Evolutionary conservation across 352 stramenopile species (phyloP), one percentile per base, ranked within the genome.

Genomic region (Pythium utonaiense): DNA sequence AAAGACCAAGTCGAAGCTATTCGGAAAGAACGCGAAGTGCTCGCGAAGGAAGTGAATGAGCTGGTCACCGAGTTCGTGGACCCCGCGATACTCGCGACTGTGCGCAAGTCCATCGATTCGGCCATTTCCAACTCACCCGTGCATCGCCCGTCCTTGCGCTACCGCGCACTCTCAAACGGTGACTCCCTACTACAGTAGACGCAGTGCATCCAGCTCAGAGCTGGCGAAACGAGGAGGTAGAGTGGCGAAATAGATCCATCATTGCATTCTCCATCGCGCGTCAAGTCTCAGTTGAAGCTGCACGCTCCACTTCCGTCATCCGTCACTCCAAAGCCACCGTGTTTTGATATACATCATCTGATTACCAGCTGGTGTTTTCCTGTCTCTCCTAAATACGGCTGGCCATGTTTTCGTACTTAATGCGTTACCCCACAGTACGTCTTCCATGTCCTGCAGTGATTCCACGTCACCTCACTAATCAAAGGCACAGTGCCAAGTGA

Each of bases 11-110:
- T 90, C 28, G 59, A 71, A 3, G 67, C 72, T 24, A 66, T 90
- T 52, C 78, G 73, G 51, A 80, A 80, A 52, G 69, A 83, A 56
- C 76, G 82, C 28, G 68, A 77, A 36, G 33, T 66, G 50, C 71
- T 91, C 27, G 77, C 73, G 14, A 59, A 72, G 56, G 71, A 88
- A 62, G 78, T 91, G 19, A 69, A 86, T 57, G 71, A 78, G 6
- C 51, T 90, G 7, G 69, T 90, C 36, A 76, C 69, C 3, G 53
- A 62, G 36, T 81, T 73, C 48, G 78, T 88, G 17, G 78, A 88
- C 56, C 60, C 75, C 17, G 61, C 73, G 44, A 81, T 90, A 48
- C 75, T 90, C 17, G 74, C 71, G 10, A 60, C 68, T 1, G 70
- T 90, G 31, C 73, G 76, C 58, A 83, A 88, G 68, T 53, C 53